Base-by-base conservation (phyloP, 352 stramenopile genomes). In the Plasmopara halstedii region DNA sequence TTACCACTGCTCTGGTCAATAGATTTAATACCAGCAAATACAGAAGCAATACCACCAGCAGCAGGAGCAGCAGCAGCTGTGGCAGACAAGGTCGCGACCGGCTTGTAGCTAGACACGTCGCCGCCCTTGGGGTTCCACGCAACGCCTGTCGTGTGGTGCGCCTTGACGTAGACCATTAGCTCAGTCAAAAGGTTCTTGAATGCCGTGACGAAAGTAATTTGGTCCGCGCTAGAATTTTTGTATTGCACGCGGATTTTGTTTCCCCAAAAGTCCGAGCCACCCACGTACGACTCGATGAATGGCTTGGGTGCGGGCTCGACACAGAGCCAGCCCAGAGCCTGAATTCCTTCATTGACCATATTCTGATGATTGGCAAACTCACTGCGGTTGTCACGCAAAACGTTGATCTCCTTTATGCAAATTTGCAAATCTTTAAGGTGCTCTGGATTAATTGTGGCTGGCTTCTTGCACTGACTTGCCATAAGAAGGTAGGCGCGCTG, bases 191-290 rank as follows among this genome's bases (percentile, higher is more conserved):
- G 54, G 23, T 56, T 73, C 69, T 98, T 98, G 52, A 98, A 92
- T 7, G 72, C 67, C 67, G 96, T 80, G 45, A 97, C 97, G 56
- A 98, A 99, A 17, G 75, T 78, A 42, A 97, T 80, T 37, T 98
- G 93, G 32, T 91, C 74, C 3, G 85, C 70, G 31, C 92, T 82
- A 44, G 86, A 83, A 25, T 92, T 95, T 57, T 97, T 97, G 73
- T 87, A 97, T 61, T 98, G 83, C 64, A 98, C 95, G 41, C 95
- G 77, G 65, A 99, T 97, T 63, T 97, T 97, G 73, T 99, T 99
- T 36, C 88, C 88, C 89, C 94, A 98, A 68, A 98, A 98, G 60
- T 98, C 94, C 32, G 80, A 91, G 36, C 84, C 90, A 33, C 88
- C 95, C 47, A 98, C 73, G 52, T 94, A 97, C 53, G 89, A 95